Conservation (phyloP, 1,284 basidiomycete species). For the Ustilago loliicola region DNA sequence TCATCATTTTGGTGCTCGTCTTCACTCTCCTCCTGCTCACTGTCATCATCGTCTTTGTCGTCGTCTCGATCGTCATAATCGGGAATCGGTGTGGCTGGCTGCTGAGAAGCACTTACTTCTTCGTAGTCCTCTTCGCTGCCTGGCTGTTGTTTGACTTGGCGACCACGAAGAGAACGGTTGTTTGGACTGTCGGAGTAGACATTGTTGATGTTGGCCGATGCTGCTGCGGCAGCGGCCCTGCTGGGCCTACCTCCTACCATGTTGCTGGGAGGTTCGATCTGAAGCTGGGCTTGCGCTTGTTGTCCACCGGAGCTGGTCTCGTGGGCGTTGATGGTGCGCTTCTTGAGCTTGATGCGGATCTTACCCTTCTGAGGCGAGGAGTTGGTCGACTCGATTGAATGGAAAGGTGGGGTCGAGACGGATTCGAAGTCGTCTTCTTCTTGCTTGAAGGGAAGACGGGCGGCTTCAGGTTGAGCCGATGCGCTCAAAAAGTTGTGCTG, state of each 20-base stretch:
- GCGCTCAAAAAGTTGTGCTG: constrained; percentile 6
- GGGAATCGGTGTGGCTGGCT: not conserved
- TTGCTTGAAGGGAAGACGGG: constrained; percentile 7
- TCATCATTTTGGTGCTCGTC: not conserved
- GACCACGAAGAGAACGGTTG: constrained; percentile 17
- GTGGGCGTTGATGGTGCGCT: constrained; percentile 23
- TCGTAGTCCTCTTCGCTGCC: constrained; percentile 46
- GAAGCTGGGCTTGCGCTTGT: constrained; percentile 45
- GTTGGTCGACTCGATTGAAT: constrained; percentile 7
- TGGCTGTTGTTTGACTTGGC: constrained; percentile 32
- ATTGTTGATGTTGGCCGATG: constrained; percentile 28
- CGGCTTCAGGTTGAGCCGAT: constrained; percentile 2
- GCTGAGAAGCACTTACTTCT: constrained; percentile 31
- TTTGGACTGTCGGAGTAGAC: constrained; percentile 14
- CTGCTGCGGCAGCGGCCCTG: constrained; percentile 28
- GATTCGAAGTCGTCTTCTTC: constrained; percentile 12
- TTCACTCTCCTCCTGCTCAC: not conserved
- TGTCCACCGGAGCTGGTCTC: constrained; percentile 29
- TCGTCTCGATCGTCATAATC: not conserved
- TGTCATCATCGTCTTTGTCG: not conserved
- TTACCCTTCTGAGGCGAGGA: constrained; percentile 23
- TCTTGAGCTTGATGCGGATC: constrained; percentile 31
- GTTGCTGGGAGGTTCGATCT: constrained; percentile 28
- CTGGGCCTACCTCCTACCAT: constrained; percentile 21
- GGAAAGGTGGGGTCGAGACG: constrained; percentile 24